Evolutionary conservation across 2,329 filamentous ascomycete species (phyloP).

Genomic region (Didymellaceae sp.): DNA sequence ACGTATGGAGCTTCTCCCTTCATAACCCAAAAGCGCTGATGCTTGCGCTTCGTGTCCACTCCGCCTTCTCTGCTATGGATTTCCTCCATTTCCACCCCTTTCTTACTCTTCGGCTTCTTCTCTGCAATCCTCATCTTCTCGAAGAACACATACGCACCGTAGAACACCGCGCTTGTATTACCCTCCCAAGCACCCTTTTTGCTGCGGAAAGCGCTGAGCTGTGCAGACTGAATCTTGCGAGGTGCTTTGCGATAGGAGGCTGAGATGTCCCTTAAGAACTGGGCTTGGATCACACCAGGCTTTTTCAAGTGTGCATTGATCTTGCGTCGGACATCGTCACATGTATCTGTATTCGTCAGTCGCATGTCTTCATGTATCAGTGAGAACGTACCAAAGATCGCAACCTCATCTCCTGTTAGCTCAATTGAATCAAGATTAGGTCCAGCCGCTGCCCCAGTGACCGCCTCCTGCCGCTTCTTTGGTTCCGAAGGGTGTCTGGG

Average conservation of each 20-base stretch:
- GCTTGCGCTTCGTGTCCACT: slow-evolving; percentile 10
- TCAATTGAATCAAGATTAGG: not conserved
- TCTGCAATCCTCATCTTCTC: slow-evolving; percentile 63
- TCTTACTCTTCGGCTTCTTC: slow-evolving; percentile 59
- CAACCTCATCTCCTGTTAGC: not conserved
- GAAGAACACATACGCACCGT: slow-evolving; percentile 64
- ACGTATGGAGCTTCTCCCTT: not conserved
- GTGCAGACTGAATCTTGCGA: slow-evolving; percentile 51
- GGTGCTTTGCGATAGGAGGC: slow-evolving; percentile 50
- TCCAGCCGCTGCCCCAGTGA: not conserved
- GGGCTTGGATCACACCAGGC: slow-evolving; percentile 58
- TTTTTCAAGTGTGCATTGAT: slow-evolving; percentile 59
- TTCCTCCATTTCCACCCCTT: slow-evolving; percentile 60
- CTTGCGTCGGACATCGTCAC: slow-evolving; percentile 64
- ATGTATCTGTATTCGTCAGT: slow-evolving; percentile 51
- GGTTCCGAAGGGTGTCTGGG: slow-evolving; percentile 5
- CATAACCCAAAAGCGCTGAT: not conserved
- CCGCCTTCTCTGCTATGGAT: slow-evolving; percentile 12
- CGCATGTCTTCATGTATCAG: not conserved
- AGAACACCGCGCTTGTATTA: slow-evolving; percentile 59
- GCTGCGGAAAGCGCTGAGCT: slow-evolving; percentile 58
- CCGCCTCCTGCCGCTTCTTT: not conserved
- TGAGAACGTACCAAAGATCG: not conserved
- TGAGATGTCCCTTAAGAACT: slow-evolving; percentile 58
- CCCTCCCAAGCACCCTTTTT: slow-evolving; percentile 59